These are phyloP conservation scores for Ustilago hordei DNA, from an alignment of 1,284 basidiomycete species.

Conservation along the genomic window DNA sequence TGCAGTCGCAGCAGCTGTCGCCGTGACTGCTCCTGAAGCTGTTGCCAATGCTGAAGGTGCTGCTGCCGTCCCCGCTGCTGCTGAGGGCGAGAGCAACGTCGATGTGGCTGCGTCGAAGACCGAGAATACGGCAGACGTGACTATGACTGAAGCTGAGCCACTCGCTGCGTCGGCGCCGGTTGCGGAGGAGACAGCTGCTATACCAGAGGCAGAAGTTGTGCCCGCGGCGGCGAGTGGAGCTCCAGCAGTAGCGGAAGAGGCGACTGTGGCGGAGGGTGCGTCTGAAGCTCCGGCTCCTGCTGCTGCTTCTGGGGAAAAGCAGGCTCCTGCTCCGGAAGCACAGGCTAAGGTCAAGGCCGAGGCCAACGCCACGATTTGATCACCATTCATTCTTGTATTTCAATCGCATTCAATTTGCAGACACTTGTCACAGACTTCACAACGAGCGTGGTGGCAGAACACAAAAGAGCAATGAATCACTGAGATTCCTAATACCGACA, in stretches of 20 bases:
- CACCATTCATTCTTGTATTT: background rate
- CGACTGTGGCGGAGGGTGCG: background rate
- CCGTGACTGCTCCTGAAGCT: slow-evolving; percentile 11
- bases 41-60: slow-evolving; percentile 4
- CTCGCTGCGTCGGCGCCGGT: background rate
- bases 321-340: background rate
- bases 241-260: background rate
- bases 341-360: background rate
- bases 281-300: slow-evolving; percentile 8
- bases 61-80: slow-evolving; percentile 9
- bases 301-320: background rate
- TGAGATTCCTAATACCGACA: background rate
- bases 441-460: background rate
- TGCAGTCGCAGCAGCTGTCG: slow-evolving; percentile 17
- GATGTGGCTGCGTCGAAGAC: background rate
- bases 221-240: background rate
- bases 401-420: background rate
- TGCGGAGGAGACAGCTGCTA: background rate
- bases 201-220: slow-evolving; percentile 4
- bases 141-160: slow-evolving; percentile 14
- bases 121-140: slow-evolving; percentile 9
- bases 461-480: background rate
- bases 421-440: background rate
- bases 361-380: background rate
- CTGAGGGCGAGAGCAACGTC: background rate